These are phyloP conservation scores for Gaultheria prostrata DNA, from an alignment of 148 eudicot genomes.

Conservation along the genomic window DNA sequence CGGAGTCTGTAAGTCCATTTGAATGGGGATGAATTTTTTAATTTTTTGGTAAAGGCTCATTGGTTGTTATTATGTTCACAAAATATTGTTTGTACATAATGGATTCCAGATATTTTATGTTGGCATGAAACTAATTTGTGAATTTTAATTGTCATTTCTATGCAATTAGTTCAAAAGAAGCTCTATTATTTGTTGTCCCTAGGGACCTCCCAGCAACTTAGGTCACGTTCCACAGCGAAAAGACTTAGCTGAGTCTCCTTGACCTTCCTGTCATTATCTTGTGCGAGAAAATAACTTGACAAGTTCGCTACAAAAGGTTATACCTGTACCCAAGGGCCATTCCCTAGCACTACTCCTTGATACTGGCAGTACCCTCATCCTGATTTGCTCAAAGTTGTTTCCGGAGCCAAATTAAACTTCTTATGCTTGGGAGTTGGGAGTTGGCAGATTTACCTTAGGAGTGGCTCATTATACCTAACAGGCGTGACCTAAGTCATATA, in stretches of 20 bases:
- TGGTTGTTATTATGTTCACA: background rate
- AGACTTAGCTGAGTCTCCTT: background rate
- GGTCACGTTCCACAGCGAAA: background rate
- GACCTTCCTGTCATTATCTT: background rate
- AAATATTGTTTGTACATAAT: background rate
- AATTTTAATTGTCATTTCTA: background rate
- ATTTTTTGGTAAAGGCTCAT: background rate
- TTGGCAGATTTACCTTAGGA: background rate
- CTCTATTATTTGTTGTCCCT: background rate
- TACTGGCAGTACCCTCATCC: background rate
- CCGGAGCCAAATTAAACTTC: background rate
- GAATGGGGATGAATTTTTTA: background rate
- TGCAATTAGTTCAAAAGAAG: background rate
- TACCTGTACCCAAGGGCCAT: background rate
- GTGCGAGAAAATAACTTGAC: background rate
- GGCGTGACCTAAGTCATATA: background rate
- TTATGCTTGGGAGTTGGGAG: background rate
- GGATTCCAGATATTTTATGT: background rate
- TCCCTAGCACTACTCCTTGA: background rate
- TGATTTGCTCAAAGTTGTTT: background rate
- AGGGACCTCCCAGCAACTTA: background rate
- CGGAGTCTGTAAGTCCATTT: background rate
- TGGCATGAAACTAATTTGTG: background rate
- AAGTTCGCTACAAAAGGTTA: background rate
- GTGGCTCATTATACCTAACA: background rate